A percentile compares a stretch with the other conserved stretches of the same genome.
phyloP scores from a whole-genome alignment of 306 rosid genomes.

The Pyrus communis region DNA sequence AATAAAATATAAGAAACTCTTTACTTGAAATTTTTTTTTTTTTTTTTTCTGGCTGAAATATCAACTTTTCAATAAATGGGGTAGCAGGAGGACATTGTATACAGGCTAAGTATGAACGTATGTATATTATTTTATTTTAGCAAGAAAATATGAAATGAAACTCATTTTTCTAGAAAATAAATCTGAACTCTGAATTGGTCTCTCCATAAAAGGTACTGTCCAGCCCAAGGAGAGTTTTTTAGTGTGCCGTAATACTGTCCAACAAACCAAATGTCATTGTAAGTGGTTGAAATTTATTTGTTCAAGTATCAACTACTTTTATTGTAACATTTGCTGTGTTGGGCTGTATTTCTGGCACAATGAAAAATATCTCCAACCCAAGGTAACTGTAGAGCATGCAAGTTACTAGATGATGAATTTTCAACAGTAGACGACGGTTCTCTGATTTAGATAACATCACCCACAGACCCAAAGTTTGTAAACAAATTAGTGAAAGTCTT shows the following conservation, averaged over 20 bases:
- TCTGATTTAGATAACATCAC: not conserved
- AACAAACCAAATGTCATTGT: no score
- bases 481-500: not conserved
- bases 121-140: not conserved
- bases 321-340: no score
- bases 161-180: no score
- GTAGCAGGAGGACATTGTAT: not conserved
- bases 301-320: no score
- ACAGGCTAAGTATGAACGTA: not conserved
- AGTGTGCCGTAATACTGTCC: no score
- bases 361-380: no score
- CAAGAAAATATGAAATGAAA: not conserved
- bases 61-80: not conserved
- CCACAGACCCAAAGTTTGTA: not conserved
- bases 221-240: not conserved
- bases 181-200: not conserved
- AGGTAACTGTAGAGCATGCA: not conserved
- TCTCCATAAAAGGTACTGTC: not conserved
- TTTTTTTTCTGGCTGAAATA: not conserved
- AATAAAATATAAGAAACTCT: not conserved
- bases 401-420: not conserved
- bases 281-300: no score
- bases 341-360: fast-evolving
- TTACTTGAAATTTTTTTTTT: not conserved
- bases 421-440: not conserved